These are phyloP conservation scores for Mycena crocata DNA, from an alignment of 768 basidiomycete species.

Conservation along the genomic window DNA sequence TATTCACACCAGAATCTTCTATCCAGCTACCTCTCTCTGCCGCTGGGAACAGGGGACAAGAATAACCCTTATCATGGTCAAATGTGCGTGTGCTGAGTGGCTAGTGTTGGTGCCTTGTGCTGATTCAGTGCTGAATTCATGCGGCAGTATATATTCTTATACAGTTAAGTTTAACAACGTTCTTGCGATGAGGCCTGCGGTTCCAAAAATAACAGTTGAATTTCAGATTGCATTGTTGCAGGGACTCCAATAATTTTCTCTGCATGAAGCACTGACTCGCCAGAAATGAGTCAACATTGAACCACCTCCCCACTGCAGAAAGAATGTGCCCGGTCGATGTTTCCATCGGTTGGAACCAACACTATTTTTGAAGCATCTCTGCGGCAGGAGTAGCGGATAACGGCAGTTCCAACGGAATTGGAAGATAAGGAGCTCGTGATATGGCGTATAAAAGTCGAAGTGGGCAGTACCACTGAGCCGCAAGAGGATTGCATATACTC, in stretches of 20 bases:
- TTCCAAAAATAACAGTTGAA: constrained; percentile 8
- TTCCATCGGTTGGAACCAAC: no score
- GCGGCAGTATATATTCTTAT: constrained; percentile 16
- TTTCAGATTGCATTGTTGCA: constrained; percentile 15
- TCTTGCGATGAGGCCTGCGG: background rate
- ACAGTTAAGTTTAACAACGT: constrained; percentile 9
- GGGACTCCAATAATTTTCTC: constrained; percentile 3
- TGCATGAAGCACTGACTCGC: constrained; percentile 4
- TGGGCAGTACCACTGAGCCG: background rate
- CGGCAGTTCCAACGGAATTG: background rate
- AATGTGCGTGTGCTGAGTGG: constrained; percentile 12
- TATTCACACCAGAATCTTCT: constrained; percentile 12
- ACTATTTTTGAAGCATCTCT: no score
- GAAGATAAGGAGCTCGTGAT: background rate
- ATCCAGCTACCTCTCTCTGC: background rate
- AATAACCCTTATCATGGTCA: background rate
- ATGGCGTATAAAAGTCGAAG: constrained; percentile 10
- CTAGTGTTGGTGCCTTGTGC: constrained; percentile 6
- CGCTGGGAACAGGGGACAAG: constrained; percentile 5
- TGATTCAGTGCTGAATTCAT: constrained; percentile 6
- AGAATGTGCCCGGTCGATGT: no score
- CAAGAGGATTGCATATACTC: constrained; percentile 10
- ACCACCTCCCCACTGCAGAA: no score
- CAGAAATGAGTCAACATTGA: constrained; percentile 1
- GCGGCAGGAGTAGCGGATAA: background rate